Conservation (phyloP, 495 filamentous ascomycete genomes). For the Annulohypoxylon bovei region DNA sequence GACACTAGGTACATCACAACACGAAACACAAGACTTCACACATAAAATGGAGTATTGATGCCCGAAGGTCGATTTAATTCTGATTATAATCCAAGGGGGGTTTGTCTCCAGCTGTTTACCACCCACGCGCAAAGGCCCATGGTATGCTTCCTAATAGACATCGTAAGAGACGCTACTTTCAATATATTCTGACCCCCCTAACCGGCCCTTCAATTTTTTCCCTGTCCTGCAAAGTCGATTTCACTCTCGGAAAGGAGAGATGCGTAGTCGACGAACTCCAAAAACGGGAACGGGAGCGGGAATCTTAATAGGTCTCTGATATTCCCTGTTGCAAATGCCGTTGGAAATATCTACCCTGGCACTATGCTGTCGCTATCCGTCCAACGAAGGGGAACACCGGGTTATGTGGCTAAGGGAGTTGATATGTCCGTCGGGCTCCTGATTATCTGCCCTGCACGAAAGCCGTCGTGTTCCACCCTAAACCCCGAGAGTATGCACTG, state of each 20-base stretch:
- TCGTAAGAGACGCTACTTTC: slow-evolving; percentile 15
- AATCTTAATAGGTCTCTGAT: neutral
- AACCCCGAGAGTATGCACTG: slow-evolving; percentile 44
- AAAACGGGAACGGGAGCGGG: neutral
- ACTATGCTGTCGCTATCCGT: slow-evolving; percentile 31
- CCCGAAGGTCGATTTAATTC: slow-evolving; percentile 26
- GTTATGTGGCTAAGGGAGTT: slow-evolving; percentile 16
- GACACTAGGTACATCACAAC: neutral
- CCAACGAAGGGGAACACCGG: slow-evolving; percentile 22
- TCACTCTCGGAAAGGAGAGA: slow-evolving; percentile 3
- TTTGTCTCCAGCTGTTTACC: neutral
- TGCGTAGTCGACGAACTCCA: slow-evolving; percentile 14
- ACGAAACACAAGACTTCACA: neutral
- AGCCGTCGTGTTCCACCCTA: slow-evolving; percentile 19
- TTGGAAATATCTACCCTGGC: slow-evolving; percentile 22
- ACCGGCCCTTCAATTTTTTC: slow-evolving; percentile 5
- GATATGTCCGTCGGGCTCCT: slow-evolving; percentile 24
- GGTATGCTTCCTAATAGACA: slow-evolving; percentile 22
- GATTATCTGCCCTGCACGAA: slow-evolving; percentile 28
- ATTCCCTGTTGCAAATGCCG: slow-evolving; percentile 30
- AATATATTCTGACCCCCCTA: slow-evolving; percentile 22
- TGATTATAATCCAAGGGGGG: slow-evolving; percentile 28
- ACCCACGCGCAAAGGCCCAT: slow-evolving; percentile 16
- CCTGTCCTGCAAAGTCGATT: neutral
- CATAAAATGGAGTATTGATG: slow-evolving; percentile 6